Evolutionary conservation across 768 basidiomycete species (phyloP), one percentile per base, ranked within the genome.

Genomic region (Scleroderma citrinum): DNA sequence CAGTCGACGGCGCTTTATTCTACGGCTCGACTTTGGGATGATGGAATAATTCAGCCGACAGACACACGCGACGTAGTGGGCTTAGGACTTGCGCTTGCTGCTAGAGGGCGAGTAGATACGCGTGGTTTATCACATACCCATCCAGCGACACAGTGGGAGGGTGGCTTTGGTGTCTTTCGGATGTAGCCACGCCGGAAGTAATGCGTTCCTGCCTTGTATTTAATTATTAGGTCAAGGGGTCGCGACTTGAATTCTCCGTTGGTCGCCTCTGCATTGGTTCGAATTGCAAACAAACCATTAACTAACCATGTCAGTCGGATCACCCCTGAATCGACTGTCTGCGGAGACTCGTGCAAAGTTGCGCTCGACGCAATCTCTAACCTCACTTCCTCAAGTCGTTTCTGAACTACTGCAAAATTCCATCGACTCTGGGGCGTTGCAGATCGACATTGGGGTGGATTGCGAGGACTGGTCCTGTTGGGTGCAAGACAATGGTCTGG

Each of bases 21-120:
- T 2, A 88, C 87, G 1, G 93, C 93, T 11, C 81, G 91, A n/a
- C 69, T 97, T 48, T 96, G 91, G 92, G 92, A 93, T 59, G 90
- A 93, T 56, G 90, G 90, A 2, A 87, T 96, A 49, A 92, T 97
- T 66, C 80, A 77, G 56, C 93, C 94, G 5, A 80, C 80, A 8
- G 92, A 96, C 59, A 96, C 93, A 0, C 75, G 93, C 48, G 85
- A 92, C 65, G 83, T 88, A 1, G 76, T 96, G 38, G 94, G 92
- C 5, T 74, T 97, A 5, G 87, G 83, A n/a, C 77, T 97, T 7
- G 87, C 85, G 10, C 72, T 97, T n/a, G 80, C 87, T 43, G 77
- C 76, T 23, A 72, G 80, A 53, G 69, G 71, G 55, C 64, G 67
- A 47, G 49, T 47, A 23, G 48, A 54, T 48, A 36, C 51, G 49